Percentiles rank a stretch among this genome's conserved stretches.
Conservation (phyloP, 495 filamentous ascomycete species). For the Hypoxylon crocopeplum region DNA sequence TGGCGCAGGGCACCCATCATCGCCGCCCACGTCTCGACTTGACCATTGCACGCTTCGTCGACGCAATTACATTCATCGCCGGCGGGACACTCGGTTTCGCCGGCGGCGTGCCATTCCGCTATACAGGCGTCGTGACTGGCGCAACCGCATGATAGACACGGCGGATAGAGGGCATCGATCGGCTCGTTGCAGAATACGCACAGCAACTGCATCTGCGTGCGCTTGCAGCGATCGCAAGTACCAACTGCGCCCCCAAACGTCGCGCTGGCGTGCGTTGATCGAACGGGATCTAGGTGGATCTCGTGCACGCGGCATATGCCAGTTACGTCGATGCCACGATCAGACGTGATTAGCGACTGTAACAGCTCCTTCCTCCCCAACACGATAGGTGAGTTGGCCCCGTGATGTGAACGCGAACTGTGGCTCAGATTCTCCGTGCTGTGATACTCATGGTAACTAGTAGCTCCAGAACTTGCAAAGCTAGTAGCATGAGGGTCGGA, state of each 20-base stretch:
- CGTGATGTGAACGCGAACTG: conserved; percentile 26
- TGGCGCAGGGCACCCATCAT: conserved; percentile 44
- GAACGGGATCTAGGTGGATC: conserved; percentile 57
- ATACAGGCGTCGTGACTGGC: conserved; percentile 62
- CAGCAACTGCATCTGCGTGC: conserved; percentile 58
- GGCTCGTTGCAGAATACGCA: conserved; percentile 68
- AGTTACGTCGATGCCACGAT: conserved; percentile 62
- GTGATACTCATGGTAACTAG: conserved; percentile 45
- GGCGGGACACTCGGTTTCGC: conserved; percentile 54
- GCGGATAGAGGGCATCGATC: conserved; percentile 60
- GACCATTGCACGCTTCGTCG: conserved; percentile 47
- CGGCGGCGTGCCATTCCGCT: conserved; percentile 57
- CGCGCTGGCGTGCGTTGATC: conserved; percentile 47
- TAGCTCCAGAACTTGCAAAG: conserved; percentile 33
- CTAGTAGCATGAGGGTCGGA: conserved; percentile 30
- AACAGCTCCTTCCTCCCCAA: conserved; percentile 55
- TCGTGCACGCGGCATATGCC: conserved; percentile 67
- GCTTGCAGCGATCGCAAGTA: conserved; percentile 59
- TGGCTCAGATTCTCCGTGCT: conserved; percentile 36
- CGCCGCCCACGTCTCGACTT: conserved; percentile 51
- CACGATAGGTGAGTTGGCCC: conserved; percentile 50
- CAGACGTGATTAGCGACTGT: conserved; percentile 46
- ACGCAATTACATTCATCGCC: conserved; percentile 58
- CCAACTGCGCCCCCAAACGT: conserved; percentile 58
- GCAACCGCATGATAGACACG: conserved; percentile 69